Evolutionary conservation across 768 basidiomycete genomes (phyloP), one percentile per base, ranked within the genome.

Genomic region (Lentinus tigrinus): DNA sequence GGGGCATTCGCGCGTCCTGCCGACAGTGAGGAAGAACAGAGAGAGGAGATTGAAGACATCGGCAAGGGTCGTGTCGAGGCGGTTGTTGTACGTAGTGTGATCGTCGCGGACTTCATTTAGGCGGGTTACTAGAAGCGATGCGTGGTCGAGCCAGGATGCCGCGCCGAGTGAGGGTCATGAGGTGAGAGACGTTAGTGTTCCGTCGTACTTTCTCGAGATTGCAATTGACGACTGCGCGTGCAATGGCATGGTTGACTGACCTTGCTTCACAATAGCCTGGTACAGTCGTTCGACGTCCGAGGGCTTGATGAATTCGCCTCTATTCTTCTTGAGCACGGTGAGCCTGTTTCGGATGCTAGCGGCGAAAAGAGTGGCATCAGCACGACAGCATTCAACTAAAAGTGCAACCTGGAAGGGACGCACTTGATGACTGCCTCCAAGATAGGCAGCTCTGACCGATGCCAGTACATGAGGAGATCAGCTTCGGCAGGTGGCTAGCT

Each of bases 1-100:
- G 0, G 96, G 95, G 10, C 89, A 88, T 72, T 98, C 95, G 63
- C 88, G 85, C 39, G 93, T 95, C 77, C 95, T 95, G 42, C 97
- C 97, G 61, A 99, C 95, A 37, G 95, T 97, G 66, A 99, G 86
- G 79, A 95, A 99, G 81, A 97, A 98, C 63, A 99, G 83, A 14
- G 94, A 96, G 43, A 99, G 83, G 48, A 99, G 81, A 68, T 85
- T 88, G 77, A 98, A 98, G 37, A 98, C 96, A 74, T 99, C 97
- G 27, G 93, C 88, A 46, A 99, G 85, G 4, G 94, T 91, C 6
- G 93, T 95, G 75, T 99, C 97, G 44, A 99, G 81, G 50, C 97
- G 81, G 73, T 98, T 99, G 68, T 87, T 90, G 75, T 86, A 85
- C 9, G 82, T 77, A 21, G 83, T 82, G 60, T 78, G 82, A 63